Base-by-base conservation (phyloP, 371 early-diverging fungal genomes). In the Phascolomyces articulosus region DNA sequence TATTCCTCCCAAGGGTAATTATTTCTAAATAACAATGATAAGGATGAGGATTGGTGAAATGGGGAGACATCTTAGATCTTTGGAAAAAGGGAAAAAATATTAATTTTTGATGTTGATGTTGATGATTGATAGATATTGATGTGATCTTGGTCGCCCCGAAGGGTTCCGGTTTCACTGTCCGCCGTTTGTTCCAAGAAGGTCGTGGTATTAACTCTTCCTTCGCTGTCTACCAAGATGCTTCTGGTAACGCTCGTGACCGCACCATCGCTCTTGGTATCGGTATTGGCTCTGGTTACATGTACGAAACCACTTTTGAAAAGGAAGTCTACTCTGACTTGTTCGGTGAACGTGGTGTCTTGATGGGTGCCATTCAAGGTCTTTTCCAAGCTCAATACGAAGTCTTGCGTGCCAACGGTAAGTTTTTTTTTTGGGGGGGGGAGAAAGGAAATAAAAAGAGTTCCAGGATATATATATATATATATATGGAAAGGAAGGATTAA, bases 301-400 rank as follows among this genome's bases (percentile, higher is more conserved):
- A 97, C 80, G 97, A 97, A 83, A 98, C 98, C 66, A 94, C 95
- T 48, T 95, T 95, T 77, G 85, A 94, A 78, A 95, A 96, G 91
- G 98, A 98, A 83, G 97, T 97, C 57, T 92, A 92, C 89, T 96
- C 96, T 67, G 98, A 98, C 75, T 87, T 98, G 76, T 90, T 92
- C 62, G 98, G 98, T 74, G 98, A 98, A 85, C 96, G 98, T 83
- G 98, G 98, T 82, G 90, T 95, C 56, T 87, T 98, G 75, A 97
- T 98, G 98, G 98, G 98, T 76, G 97, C 95, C 75, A 97, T 98
- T 72, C 93, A 96, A 79, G 98, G 98, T 70, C 82, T 95, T 63
- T 98, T 98, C 91, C 87, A 90, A 61, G 98, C 98, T 55, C 98
- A 98, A 79, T 98, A 96, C 83, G 97, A 98, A 66, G 96, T 97